Conservation (phyloP, 306 rosid species). For the Trichosanthes truncata region DNA sequence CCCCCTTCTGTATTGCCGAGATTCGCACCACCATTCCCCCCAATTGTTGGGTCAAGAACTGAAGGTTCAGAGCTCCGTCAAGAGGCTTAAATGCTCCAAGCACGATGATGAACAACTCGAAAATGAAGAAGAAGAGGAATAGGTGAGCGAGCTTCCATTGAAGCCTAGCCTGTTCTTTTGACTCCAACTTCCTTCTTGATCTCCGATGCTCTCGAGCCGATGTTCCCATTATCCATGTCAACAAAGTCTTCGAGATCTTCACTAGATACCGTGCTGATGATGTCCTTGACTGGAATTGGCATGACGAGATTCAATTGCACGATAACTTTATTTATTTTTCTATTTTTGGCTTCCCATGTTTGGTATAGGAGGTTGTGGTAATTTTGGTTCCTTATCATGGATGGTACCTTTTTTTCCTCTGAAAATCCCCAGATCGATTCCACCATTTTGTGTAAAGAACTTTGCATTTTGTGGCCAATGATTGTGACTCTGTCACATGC, state of each 20-base stretch:
- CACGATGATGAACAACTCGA: too few species aligned
- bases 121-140: constrained; percentile 23
- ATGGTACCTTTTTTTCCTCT: too few species aligned
- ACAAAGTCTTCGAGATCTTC: constrained; percentile 65
- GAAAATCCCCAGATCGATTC: too few species aligned
- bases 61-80: constrained; percentile 37
- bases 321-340: background rate
- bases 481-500: background rate
- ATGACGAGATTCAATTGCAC: background rate
- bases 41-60: too few species aligned
- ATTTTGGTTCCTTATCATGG: too few species aligned
- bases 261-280: constrained; percentile 92
- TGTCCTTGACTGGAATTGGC: constrained; percentile 89
- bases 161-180: constrained; percentile 30
- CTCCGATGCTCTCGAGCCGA: constrained; percentile 83
- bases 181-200: constrained; percentile 75
- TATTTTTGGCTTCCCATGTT: background rate
- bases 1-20: too few species aligned
- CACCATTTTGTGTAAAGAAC: too few species aligned
- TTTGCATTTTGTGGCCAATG: background rate
- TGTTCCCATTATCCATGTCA: too few species aligned
- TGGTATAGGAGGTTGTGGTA: background rate
- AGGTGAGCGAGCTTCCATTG: constrained; percentile 34
- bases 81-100: constrained; percentile 51
- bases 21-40: too few species aligned